Evolutionary conservation across 164 flowering plant species (phyloP), one percentile per base, ranked within the genome.

Genomic region (Magnolia officinalis): DNA sequence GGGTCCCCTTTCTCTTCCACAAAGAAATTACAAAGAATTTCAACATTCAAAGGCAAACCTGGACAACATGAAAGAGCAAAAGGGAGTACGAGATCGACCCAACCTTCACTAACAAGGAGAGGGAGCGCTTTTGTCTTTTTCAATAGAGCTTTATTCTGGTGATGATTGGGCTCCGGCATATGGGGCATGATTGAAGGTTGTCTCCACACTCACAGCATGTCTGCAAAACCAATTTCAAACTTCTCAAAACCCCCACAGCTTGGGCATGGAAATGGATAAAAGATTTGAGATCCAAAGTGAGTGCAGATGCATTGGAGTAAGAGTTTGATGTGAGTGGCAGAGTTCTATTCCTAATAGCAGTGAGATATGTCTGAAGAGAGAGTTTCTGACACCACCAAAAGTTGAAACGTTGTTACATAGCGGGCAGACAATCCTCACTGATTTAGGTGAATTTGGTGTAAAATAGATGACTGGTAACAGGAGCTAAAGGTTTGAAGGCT

Each of bases 151-250:
- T 86, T 83, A 89, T 89, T 82, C 89, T 84, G 68, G 87, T 83
- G 6, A 81, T 63, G 52, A 89, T 86, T 29, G 80, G 18, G 66
- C 81, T 78, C 61, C 92, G 81, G 77, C 92, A 89, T 24, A 88
- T 84, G n/a, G 90, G 90, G 80, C 92, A 89, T 8, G 77, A 58
- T 16, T 79, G 64, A 58, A 89, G 88, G 74, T 71, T 75, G 67
- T 82, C 75, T 49, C 90, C 92, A 70, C 92, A 89, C 1, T 76
- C 87, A 16, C 85, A 84, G 77, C 92, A 89, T n/a, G 92, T 89
- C 92, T 89, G 88, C 72, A 69, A 23, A 74, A 73, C 70, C 69
- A 66, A 74, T 50, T 63, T 45, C 51, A 18, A 63, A 51, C 29
- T 63, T 37, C 6, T 71, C 37, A 29, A 23, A 18, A n/a, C 49